These are phyloP conservation scores for Aureobasidium sp. DNA, from an alignment of 2,329 filamentous ascomycete genomes.

Conservation along the genomic window DNA sequence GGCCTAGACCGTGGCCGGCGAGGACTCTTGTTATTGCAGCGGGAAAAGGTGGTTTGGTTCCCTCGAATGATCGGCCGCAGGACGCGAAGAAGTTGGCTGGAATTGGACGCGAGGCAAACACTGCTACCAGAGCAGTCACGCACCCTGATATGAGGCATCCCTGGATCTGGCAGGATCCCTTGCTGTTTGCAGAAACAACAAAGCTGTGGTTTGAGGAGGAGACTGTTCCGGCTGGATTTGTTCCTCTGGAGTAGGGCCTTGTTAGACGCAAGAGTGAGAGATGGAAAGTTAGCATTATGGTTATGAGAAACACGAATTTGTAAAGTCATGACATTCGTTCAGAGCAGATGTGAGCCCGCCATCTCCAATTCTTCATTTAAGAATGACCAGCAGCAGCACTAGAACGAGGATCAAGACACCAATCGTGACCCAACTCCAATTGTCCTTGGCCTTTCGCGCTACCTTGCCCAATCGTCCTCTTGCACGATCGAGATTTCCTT, in stretches of 20 bases:
- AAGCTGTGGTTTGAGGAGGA: background rate
- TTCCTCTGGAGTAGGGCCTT: background rate
- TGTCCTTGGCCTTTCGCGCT: constrained; percentile 66
- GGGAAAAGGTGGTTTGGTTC: background rate
- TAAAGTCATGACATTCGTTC: background rate
- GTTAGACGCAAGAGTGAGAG: background rate
- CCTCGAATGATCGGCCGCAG: background rate
- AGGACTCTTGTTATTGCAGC: background rate
- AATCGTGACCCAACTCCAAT: constrained; percentile 81
- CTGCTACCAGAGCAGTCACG: background rate
- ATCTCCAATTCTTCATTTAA: background rate
- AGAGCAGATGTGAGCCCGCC: background rate
- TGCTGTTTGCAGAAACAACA: background rate
- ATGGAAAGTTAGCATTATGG: background rate
- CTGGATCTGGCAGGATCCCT: background rate
- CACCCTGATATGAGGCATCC: background rate
- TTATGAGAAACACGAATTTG: background rate
- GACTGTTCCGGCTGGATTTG: background rate
- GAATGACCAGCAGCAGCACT: constrained; percentile 57
- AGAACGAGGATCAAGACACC: constrained; percentile 69
- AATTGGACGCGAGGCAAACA: background rate
- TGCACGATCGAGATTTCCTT: constrained; percentile 65
- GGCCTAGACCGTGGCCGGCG: background rate
- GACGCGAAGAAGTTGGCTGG: background rate
- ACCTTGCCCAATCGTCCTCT: constrained; percentile 63